Evolutionary conservation across 805 yeast species (phyloP).

Genomic region (Suhomyces canberraensis): DNA sequence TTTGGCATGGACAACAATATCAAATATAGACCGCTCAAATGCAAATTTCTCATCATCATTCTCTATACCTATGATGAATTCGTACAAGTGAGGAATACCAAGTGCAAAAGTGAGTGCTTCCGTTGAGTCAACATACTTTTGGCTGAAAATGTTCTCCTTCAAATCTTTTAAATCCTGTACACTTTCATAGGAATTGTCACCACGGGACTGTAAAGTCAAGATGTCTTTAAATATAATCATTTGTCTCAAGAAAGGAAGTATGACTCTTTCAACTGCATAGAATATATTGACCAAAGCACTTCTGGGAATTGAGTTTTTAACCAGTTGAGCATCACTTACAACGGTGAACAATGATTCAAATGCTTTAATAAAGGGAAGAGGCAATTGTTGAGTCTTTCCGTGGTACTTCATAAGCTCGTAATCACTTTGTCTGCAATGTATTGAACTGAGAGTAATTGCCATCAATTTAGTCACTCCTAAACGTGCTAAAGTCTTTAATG

Average conservation of each 20-base stretch:
- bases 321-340: not conserved
- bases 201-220: conserved; percentile 25
- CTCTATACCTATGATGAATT: conserved; percentile 12
- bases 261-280: conserved; percentile 17
- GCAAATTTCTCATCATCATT: not conserved
- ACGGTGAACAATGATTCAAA: not conserved
- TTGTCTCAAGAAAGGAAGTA: conserved; percentile 35
- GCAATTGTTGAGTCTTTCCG: not conserved
- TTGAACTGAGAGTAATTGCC: not conserved
- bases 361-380: not conserved
- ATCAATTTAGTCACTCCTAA: conserved; percentile 24
- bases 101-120: conserved; percentile 24
- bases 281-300: not conserved
- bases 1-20: conserved; percentile 21
- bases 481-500: conserved; percentile 35
- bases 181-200: conserved; percentile 22
- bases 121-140: conserved; percentile 15
- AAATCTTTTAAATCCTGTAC: conserved; percentile 15
- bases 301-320: not conserved
- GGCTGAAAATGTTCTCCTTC: conserved; percentile 13
- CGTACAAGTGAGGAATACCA: conserved; percentile 21
- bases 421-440: not conserved
- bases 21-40: conserved; percentile 22
- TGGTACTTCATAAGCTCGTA: not conserved
- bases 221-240: conserved; percentile 31